Percentiles rank a stretch among this genome's conserved stretches.
These are phyloP conservation scores for Dimocarpus longan DNA, from an alignment of 345 rosid species.

Conservation along the genomic window DNA sequence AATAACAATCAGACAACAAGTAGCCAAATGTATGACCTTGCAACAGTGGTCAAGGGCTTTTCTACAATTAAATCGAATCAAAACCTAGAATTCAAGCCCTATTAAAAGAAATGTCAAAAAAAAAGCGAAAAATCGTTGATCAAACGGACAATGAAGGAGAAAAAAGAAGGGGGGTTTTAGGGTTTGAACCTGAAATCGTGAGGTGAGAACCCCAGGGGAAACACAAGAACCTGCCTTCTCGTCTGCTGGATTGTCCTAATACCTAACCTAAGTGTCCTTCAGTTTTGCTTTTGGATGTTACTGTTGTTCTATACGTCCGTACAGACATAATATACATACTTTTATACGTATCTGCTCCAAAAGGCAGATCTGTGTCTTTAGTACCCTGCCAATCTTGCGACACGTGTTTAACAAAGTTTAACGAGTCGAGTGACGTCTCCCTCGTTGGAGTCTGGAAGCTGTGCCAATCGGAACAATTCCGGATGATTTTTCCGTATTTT, in stretches of 20 bases:
- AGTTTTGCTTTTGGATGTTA: background rate
- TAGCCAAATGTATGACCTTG: too few species aligned
- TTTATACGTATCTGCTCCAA: background rate
- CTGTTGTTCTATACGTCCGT: background rate
- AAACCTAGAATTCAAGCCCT: background rate
- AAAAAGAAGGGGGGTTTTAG: conserved; percentile 5
- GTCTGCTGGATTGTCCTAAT: background rate
- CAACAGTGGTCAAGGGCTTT: background rate
- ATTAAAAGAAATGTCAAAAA: background rate
- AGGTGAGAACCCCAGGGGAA: background rate
- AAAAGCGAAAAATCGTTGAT: background rate
- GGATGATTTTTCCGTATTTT: too few species aligned
- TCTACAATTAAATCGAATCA: background rate
- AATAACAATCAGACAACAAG: background rate
- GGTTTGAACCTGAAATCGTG: conserved; percentile 11
- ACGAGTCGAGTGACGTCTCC: too few species aligned
- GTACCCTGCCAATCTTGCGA: too few species aligned
- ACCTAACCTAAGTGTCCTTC: background rate
- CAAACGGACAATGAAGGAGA: conserved; percentile 1
- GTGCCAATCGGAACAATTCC: too few species aligned
- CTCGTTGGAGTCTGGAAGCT: too few species aligned
- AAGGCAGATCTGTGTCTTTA: background rate
- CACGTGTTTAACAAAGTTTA: too few species aligned
- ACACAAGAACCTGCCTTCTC: background rate
- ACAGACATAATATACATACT: background rate